These are phyloP conservation scores for Lactifluus rugatus DNA, from an alignment of 768 basidiomycete species.

Conservation along the genomic window DNA sequence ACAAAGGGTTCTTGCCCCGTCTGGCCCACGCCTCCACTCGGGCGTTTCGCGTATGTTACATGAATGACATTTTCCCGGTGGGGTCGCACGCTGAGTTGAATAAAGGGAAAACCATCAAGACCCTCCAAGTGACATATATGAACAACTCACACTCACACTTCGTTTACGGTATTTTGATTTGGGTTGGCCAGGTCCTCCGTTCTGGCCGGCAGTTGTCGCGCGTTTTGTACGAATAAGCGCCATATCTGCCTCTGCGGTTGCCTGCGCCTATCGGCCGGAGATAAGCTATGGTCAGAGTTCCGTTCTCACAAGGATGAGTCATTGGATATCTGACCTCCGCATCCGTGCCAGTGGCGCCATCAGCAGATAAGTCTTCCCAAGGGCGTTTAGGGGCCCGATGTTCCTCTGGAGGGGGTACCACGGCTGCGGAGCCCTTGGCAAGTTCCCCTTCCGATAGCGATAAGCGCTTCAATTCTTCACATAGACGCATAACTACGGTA, in stretches of 20 bases:
- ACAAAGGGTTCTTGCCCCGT: conserved; percentile 74
- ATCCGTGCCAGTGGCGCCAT: conserved; percentile 22
- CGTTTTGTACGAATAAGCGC: conserved; percentile 74
- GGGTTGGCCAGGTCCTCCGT: conserved; percentile 35
- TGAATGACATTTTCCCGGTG: conserved; percentile 80
- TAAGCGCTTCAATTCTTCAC: conserved; percentile 49
- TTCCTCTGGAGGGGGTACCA: conserved; percentile 32
- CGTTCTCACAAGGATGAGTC: conserved; percentile 4
- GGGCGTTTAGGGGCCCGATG: conserved; percentile 64
- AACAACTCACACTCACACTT: conserved; percentile 49
- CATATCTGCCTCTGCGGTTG: conserved; percentile 77
- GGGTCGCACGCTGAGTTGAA: conserved; percentile 61
- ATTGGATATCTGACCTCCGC: conserved; percentile 14
- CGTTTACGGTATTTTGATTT: conserved; percentile 81
- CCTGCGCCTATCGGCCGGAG: conserved; percentile 34
- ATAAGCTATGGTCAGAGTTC: conserved; percentile 18
- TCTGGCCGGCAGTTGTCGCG: conserved; percentile 52
- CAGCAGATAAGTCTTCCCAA: conserved; percentile 64
- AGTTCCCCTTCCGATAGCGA: conserved; percentile 22
- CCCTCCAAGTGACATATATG: conserved; percentile 22
- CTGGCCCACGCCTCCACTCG: conserved; percentile 81
- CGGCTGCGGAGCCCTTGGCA: conserved; percentile 20
- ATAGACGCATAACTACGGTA: conserved; percentile 52
- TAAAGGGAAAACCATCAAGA: not conserved
- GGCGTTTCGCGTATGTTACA: conserved; percentile 83